Conservation (phyloP, 2,329 filamentous ascomycete species). For the Bertia moriformis region DNA sequence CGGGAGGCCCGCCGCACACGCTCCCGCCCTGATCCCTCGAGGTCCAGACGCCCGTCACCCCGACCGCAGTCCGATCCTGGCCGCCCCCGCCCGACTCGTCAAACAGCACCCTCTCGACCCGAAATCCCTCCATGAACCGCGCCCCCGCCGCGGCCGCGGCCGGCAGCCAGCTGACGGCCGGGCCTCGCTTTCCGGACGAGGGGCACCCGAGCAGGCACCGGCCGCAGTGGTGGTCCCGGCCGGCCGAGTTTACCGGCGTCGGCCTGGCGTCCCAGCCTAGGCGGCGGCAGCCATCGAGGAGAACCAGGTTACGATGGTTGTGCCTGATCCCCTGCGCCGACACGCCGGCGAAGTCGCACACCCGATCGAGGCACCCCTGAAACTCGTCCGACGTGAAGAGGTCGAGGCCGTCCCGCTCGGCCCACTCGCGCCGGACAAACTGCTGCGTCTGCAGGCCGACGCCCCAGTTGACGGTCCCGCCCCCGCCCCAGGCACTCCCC, state of each 20-base stretch:
- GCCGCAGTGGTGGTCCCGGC: slow-evolving; percentile 61
- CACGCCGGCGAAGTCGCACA: slow-evolving; percentile 69
- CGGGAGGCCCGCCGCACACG: slow-evolving; percentile 31
- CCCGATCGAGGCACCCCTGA: slow-evolving; percentile 65
- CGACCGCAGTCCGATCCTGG: slow-evolving; percentile 39
- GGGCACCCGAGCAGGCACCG: slow-evolving; percentile 46
- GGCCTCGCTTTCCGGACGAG: slow-evolving; percentile 63
- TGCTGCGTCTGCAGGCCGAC: slow-evolving; percentile 52
- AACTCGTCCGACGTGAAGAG: slow-evolving; percentile 65
- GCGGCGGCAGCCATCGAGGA: slow-evolving; percentile 63
- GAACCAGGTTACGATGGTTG: slow-evolving; percentile 53
- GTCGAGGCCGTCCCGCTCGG: slow-evolving; percentile 42
- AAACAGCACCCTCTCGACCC: slow-evolving; percentile 58
- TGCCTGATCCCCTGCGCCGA: slow-evolving; percentile 51
- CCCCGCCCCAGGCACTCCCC: slow-evolving; percentile 69
- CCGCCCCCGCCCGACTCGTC: slow-evolving; percentile 10
- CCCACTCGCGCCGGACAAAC: slow-evolving; percentile 71
- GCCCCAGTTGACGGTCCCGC: slow-evolving; percentile 79
- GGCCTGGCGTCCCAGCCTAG: slow-evolving; percentile 56
- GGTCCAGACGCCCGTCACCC: slow-evolving; percentile 63
- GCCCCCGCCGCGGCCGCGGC: slow-evolving; percentile 67
- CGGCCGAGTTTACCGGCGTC: slow-evolving; percentile 69
- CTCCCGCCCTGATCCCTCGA: slow-evolving; percentile 51
- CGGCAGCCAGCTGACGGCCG: slow-evolving; percentile 62
- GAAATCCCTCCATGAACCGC: slow-evolving; percentile 70